Percentiles rank a stretch among this genome's conserved stretches.
phyloP scores from a whole-genome alignment of 495 filamentous ascomycete genomes.

The Evernia prunastri region DNA sequence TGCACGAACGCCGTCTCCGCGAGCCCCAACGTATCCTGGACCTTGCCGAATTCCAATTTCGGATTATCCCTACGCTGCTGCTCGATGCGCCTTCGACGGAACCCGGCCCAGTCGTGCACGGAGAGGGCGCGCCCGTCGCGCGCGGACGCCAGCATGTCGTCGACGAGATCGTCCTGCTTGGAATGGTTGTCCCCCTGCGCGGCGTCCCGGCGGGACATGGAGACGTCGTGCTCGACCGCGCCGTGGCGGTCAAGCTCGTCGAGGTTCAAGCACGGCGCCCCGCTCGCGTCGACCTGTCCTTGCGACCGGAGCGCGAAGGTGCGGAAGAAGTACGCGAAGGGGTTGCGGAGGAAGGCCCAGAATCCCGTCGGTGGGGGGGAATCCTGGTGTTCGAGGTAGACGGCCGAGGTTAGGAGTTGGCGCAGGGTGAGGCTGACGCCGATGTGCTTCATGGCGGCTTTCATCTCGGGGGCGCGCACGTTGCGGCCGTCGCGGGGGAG shows the following conservation, averaged over 20 bases:
- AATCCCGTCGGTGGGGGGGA: conserved; percentile 3
- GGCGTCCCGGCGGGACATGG: conserved; percentile 29
- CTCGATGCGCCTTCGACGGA: conserved; percentile 21
- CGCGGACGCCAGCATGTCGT: conserved; percentile 19
- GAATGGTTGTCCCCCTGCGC: conserved; percentile 27
- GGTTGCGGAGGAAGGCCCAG: conserved; percentile 22
- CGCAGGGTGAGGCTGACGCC: conserved; percentile 16
- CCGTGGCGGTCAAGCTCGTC: conserved; percentile 30
- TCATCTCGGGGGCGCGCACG: conserved; percentile 3
- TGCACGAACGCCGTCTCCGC: conserved; percentile 14
- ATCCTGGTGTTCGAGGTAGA: conserved; percentile 11
- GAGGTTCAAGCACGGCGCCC: conserved; percentile 25
- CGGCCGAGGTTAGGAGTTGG: conserved; percentile 8
- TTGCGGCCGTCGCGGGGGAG: conserved; percentile 22
- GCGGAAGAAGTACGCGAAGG: conserved; percentile 25
- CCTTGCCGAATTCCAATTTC: conserved; percentile 13
- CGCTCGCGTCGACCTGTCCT: conserved; percentile 23
- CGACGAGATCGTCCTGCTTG: conserved; percentile 24
- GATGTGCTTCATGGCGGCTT: conserved; percentile 9
- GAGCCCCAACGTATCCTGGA: conserved; percentile 16
- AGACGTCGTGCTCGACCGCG: conserved; percentile 35
- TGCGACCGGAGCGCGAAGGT: conserved; percentile 25
- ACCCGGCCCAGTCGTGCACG: conserved; percentile 20
- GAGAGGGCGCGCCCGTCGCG: conserved; percentile 23
- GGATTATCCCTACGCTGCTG: conserved; percentile 25